Evolutionary conservation across 306 rosid genomes (phyloP).

Genomic region (Hippophae gyantsensis): DNA sequence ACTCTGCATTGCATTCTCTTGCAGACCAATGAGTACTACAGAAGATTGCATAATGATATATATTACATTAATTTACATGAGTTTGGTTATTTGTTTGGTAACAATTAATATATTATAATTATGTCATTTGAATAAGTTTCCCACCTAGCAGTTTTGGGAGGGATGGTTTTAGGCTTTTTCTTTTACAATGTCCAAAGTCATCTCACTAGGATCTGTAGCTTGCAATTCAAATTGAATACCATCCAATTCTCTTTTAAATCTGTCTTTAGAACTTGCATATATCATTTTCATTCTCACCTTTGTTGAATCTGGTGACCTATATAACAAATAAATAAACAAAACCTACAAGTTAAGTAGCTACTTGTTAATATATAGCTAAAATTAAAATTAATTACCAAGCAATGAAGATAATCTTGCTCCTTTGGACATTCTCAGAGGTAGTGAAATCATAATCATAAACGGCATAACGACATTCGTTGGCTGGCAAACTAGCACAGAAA

Average conservation of each 20-base stretch:
- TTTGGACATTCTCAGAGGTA: slow-evolving; percentile 72
- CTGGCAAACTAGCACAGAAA: slow-evolving; percentile 64
- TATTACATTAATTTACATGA: too few species aligned
- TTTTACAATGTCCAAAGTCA: slow-evolving; percentile 81
- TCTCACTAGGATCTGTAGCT: slow-evolving; percentile 96
- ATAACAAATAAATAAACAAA: too few species aligned
- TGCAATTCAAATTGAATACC: slow-evolving; percentile 79
- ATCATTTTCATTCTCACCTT: slow-evolving; percentile 93
- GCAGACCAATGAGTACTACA: too few species aligned
- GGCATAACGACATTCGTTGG: slow-evolving; percentile 78
- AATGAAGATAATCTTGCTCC: slow-evolving; percentile 87
- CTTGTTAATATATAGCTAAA: background rate
- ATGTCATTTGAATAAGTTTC: too few species aligned
- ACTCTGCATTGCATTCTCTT: too few species aligned
- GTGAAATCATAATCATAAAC: slow-evolving; percentile 75
- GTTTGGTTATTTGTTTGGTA: too few species aligned
- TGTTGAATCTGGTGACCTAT: slow-evolving; percentile 72
- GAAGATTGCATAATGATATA: too few species aligned
- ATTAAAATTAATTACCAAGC: slow-evolving; percentile 46
- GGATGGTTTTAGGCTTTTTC: slow-evolving; percentile 25
- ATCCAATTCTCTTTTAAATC: slow-evolving; percentile 84
- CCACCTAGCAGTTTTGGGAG: slow-evolving; percentile 9
- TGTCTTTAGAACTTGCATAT: slow-evolving; percentile 88
- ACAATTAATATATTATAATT: too few species aligned
- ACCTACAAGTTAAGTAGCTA: background rate